A percentile compares a stretch with the other conserved stretches of the same genome.
These are phyloP conservation scores for Suillus subaureus DNA, from an alignment of 768 basidiomycete genomes.

Conservation along the genomic window DNA sequence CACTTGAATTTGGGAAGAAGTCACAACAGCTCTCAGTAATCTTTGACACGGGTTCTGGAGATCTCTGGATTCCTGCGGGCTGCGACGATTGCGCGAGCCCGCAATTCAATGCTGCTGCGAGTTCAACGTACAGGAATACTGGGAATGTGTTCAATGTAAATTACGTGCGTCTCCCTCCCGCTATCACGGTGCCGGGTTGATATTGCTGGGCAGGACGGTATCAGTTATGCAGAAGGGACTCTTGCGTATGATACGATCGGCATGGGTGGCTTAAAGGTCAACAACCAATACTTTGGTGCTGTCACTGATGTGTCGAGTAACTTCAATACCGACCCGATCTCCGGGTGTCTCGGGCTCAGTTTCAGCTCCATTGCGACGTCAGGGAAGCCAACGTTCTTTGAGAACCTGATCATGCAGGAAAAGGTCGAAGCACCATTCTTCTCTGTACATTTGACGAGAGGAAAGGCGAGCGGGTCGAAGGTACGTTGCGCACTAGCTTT, in stretches of 20 bases:
- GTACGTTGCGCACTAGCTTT: constrained; percentile 28
- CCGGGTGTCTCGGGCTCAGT: constrained; percentile 63
- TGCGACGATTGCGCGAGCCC: constrained; percentile 42
- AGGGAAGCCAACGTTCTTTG: constrained; percentile 57
- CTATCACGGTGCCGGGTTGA: background rate
- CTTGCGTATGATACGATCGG: constrained; percentile 53
- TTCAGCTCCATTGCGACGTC: constrained; percentile 57
- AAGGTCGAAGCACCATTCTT: constrained; percentile 52
- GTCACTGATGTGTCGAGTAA: constrained; percentile 48
- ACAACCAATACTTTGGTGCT: constrained; percentile 58
- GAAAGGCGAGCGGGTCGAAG: constrained; percentile 47
- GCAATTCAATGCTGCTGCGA: constrained; percentile 42
- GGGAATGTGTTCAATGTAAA: constrained; percentile 37
- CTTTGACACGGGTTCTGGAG: constrained; percentile 70
- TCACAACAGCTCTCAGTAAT: constrained; percentile 55
- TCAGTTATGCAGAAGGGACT: constrained; percentile 52
- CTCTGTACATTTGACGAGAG: constrained; percentile 57
- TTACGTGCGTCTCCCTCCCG: constrained; percentile 42
- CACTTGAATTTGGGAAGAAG: constrained; percentile 54
- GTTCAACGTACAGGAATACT: constrained; percentile 43
- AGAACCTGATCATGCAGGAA: constrained; percentile 52
- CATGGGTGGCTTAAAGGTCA: constrained; percentile 46
- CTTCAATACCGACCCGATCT: constrained; percentile 52
- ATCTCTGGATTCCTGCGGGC: constrained; percentile 56
- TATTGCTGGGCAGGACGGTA: constrained; percentile 40